Evolutionary conservation across 179 eudicot species (phyloP), one percentile per base, ranked within the genome.

Genomic region (Beta macrorhiza): DNA sequence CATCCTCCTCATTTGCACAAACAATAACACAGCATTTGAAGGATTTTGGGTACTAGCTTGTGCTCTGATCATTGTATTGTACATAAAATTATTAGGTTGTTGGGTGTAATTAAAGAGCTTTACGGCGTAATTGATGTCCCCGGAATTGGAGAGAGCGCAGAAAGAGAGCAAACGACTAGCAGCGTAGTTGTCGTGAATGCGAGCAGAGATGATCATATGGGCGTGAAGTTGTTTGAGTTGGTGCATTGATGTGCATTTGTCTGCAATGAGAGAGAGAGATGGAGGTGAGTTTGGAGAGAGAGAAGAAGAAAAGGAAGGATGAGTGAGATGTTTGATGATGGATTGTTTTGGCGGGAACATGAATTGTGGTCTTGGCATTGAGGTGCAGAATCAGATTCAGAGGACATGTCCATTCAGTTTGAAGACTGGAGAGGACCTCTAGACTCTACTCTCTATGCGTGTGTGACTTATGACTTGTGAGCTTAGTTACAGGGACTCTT

Each of bases 221-320:
- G 93, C 93, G 77, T 92, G 97, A 83, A 92, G 78, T 86, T 93
- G 94, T 78, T 89, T 87, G 79, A 92, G 87, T 77, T 92, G 93
- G 61, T 22, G 64, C 86, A 90, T 84, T 14, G 93, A 82, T n/a
- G 77, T 68, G 89, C 93, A 92, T 75, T 67, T 64, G 85, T 89
- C 92, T 3, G 93, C 91, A 11, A 90, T 79, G 15, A 64, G 67
- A 79, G 84, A 82, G 37, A 82, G 76, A n/a, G 82, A 44, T 37
- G 16, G 68, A 32, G 65, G 32, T 37, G 90, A 74, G 1, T 55
- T 74, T 64, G 22, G 15, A 5, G 86, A 79, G 84, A 83, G 75
- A 71, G 75, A 77, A 67, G 76, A 67, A 55, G 78, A 25, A 25
- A 25, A 25, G 25, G 25, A 52, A 29, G 79, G 37, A 56, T 44